Conservation (phyloP, 192 early-diverging fungal species). For the Umbelopsis ramanniana region DNA sequence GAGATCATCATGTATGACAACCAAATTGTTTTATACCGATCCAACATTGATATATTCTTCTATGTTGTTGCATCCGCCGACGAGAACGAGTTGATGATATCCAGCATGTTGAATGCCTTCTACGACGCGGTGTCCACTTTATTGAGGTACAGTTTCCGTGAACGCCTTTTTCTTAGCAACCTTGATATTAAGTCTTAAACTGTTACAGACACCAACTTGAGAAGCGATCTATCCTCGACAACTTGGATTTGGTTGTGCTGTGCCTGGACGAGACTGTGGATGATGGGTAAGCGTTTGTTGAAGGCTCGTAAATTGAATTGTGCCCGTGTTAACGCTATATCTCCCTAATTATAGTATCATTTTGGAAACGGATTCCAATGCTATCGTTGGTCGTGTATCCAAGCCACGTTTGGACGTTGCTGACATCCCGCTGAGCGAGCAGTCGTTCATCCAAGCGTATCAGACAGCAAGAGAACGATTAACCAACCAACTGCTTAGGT, state of each 20-base stretch:
- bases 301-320: neutral
- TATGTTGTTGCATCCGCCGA: constrained; percentile 90
- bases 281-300: constrained; percentile 71
- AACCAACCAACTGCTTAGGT: constrained; percentile 66
- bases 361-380: constrained; percentile 75
- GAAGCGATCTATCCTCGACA: constrained; percentile 88
- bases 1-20: constrained; percentile 96
- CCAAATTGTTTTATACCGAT: constrained; percentile 87
- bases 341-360: constrained; percentile 55
- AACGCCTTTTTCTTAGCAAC: no score
- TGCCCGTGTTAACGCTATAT: neutral
- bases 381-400: constrained; percentile 76
- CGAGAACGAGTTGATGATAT: constrained; percentile 93
- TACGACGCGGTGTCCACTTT: constrained; percentile 85
- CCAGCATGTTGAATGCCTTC: constrained; percentile 75
- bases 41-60: constrained; percentile 86
- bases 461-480: constrained; percentile 79
- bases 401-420: constrained; percentile 73
- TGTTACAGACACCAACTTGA: constrained; percentile 81
- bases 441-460: constrained; percentile 75
- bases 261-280: constrained; percentile 95
- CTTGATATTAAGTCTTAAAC: neutral
- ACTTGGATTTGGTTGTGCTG: constrained; percentile 89
- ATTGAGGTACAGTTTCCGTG: constrained; percentile 61
- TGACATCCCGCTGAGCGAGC: constrained; percentile 79